phyloP scores from a whole-genome alignment of 768 basidiomycete genomes.

The Phlegmacium glaucopus region DNA sequence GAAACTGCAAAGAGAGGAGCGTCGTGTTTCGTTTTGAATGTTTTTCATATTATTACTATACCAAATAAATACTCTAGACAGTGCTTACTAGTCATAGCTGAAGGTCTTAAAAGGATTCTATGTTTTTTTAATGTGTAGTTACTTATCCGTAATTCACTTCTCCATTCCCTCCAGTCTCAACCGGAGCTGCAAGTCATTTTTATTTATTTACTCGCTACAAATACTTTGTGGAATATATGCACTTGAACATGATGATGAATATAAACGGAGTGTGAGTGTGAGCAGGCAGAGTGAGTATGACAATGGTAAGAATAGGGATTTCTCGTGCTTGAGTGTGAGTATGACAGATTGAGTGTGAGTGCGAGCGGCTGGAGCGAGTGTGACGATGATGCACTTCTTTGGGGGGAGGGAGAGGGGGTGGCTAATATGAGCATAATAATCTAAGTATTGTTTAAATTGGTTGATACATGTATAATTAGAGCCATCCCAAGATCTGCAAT shows the following conservation, averaged over 20 bases:
- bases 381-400: background rate
- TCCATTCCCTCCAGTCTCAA: too few species aligned
- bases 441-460: too few species aligned
- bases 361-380: background rate
- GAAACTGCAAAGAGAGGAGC: too few species aligned
- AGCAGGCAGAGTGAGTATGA: background rate
- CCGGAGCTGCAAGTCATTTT: background rate
- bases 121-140: background rate
- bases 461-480: too few species aligned
- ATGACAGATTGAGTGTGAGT: slow-evolving; percentile 1
- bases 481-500: too few species aligned
- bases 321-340: background rate
- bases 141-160: background rate
- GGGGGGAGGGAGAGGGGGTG: too few species aligned
- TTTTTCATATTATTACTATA: too few species aligned
- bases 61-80: too few species aligned
- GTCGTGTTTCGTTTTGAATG: too few species aligned
- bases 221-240: background rate
- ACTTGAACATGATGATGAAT: background rate
- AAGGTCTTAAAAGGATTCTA: background rate
- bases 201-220: background rate
- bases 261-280: background rate
- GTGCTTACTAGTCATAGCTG: background rate
- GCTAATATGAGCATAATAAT: too few species aligned
- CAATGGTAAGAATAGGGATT: background rate